phyloP scores from a whole-genome alignment of 352 stramenopile species.

The Phytophthora tentaculata region DNA sequence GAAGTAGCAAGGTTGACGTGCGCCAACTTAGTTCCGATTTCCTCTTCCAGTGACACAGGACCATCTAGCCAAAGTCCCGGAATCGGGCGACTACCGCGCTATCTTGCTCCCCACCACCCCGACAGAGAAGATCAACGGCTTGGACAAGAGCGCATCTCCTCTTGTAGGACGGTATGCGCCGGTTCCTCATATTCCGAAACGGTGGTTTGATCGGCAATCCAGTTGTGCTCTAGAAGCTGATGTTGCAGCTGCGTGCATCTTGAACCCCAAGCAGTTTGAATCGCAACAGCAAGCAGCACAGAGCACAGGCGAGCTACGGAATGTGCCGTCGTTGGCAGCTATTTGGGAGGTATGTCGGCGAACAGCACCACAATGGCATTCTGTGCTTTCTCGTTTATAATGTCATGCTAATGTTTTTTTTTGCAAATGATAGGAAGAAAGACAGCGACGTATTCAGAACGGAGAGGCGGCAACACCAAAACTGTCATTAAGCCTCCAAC shows the following conservation, averaged over 20 bases:
- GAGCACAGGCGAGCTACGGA: constrained; percentile 48
- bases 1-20: constrained; percentile 9
- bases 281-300: constrained; percentile 51
- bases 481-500: constrained; percentile 61
- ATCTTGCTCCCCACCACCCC: constrained; percentile 50
- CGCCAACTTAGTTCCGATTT: constrained; percentile 59
- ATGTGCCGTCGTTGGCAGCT: constrained; percentile 79
- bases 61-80: constrained; percentile 40
- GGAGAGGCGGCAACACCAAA: constrained; percentile 57
- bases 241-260: constrained; percentile 66
- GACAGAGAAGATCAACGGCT: constrained; percentile 41
- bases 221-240: constrained; percentile 78
- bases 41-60: constrained; percentile 63
- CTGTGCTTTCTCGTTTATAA: background rate
- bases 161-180: constrained; percentile 37
- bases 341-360: constrained; percentile 73
- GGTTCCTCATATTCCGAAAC: constrained; percentile 34
- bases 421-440: constrained; percentile 64
- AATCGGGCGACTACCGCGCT: constrained; percentile 30
- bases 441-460: constrained; percentile 52
- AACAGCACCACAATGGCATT: background rate
- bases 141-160: constrained; percentile 26
- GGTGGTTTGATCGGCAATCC: constrained; percentile 77
- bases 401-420: constrained; percentile 1
- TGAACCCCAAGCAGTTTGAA: constrained; percentile 65